Conservation (phyloP, 306 rosid genomes). For the Trichosanthes truncata region DNA sequence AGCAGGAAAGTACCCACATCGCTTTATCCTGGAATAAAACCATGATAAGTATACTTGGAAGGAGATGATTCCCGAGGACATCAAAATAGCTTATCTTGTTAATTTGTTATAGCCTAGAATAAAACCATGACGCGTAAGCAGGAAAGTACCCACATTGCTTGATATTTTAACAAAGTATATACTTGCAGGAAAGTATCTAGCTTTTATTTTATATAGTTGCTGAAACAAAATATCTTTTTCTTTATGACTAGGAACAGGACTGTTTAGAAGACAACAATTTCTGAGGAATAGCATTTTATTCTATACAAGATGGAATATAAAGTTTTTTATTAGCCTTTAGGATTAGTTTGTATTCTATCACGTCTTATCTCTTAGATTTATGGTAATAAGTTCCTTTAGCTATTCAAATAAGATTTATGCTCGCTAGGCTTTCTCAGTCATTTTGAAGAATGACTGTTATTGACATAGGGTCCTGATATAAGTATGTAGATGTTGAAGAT, state of each 20-base stretch:
- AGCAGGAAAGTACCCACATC: not conserved
- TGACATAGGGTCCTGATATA: not conserved
- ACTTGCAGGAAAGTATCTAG: too few species aligned
- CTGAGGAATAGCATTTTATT: too few species aligned
- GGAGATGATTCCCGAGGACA: not conserved
- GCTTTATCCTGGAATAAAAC: not conserved
- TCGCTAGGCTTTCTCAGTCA: not conserved
- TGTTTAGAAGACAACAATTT: too few species aligned
- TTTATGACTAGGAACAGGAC: not conserved
- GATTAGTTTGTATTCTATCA: too few species aligned
- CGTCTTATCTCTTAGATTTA: not conserved
- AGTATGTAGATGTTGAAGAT: not conserved
- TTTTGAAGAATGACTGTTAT: not conserved
- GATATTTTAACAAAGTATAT: too few species aligned
- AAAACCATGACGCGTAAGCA: too few species aligned
- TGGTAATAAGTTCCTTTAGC: not conserved
- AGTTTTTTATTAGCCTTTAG: too few species aligned
- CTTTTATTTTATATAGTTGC: not conserved
- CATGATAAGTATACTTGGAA: not conserved
- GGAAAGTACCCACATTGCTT: too few species aligned
- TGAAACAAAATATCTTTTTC: not conserved
- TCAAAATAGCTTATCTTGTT: not conserved
- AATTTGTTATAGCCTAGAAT: too few species aligned
- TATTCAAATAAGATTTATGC: not conserved
- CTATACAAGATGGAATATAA: too few species aligned